Percentiles rank a stretch among this genome's conserved stretches.
Evolutionary conservation across 73 alveolate genomes (phyloP).

Genomic region (Stentor coeruleus): DNA sequence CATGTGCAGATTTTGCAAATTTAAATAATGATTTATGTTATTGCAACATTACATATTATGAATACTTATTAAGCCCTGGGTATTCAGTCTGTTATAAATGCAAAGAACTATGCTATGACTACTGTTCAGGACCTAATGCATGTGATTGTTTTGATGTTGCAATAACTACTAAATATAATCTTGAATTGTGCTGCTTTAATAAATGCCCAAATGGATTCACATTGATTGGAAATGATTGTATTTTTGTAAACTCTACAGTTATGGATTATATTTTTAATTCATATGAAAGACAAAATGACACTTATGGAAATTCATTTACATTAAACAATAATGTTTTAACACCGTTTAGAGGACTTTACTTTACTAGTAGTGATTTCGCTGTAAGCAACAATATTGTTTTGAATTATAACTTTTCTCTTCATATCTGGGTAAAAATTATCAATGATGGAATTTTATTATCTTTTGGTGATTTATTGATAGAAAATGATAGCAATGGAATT

Average conservation of each 20-base stretch:
- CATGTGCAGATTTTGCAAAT: too few species aligned
- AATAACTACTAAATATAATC: too few species aligned
- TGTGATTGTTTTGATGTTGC: too few species aligned
- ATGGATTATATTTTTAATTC: not conserved
- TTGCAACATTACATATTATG: too few species aligned
- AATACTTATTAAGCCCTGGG: too few species aligned
- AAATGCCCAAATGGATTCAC: slow-evolving; percentile 15
- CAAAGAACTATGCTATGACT: too few species aligned
- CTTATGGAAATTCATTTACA: not conserved
- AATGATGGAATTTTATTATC: not conserved
- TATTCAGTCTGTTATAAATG: too few species aligned
- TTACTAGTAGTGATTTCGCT: not conserved
- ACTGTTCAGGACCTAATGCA: too few species aligned
- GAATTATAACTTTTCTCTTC: not conserved
- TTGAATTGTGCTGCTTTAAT: too few species aligned
- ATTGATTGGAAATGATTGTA: not conserved
- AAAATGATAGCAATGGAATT: too few species aligned
- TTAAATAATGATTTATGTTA: too few species aligned
- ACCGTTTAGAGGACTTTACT: slow-evolving; percentile 12
- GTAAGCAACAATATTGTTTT: not conserved
- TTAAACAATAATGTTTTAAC: not conserved
- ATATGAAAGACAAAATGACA: not conserved
- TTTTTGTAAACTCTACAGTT: not conserved
- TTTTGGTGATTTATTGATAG: not conserved
- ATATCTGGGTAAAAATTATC: not conserved